These are phyloP conservation scores for Zygoascus sp. DNA, from an alignment of 1,139 yeast genomes.

Conservation along the genomic window DNA sequence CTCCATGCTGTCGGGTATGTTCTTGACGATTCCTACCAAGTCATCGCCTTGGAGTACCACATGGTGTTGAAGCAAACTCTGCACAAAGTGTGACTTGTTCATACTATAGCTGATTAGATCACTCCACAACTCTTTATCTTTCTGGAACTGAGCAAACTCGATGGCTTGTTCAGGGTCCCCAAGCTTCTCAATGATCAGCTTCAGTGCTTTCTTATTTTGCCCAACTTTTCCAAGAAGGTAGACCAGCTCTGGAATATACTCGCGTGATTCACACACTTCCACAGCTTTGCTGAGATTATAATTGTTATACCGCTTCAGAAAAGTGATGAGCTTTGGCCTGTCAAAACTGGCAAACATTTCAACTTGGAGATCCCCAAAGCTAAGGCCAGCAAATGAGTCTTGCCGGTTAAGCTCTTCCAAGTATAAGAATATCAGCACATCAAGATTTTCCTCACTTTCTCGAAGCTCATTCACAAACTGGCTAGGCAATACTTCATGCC, in stretches of 20 bases:
- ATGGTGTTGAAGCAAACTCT: constrained; percentile 58
- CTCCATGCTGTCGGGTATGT: constrained; percentile 57
- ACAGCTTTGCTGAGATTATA: constrained; percentile 73
- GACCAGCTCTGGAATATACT: constrained; percentile 65
- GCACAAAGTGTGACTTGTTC: constrained; percentile 67
- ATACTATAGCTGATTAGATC: constrained; percentile 67
- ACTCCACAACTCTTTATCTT: constrained; percentile 76
- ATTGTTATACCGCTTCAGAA: constrained; percentile 47
- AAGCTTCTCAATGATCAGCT: constrained; percentile 67
- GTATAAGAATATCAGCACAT: constrained; percentile 53
- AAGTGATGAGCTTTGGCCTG: constrained; percentile 49
- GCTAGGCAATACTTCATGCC: constrained; percentile 59
- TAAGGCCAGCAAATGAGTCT: constrained; percentile 52
- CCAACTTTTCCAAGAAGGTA: constrained; percentile 82
- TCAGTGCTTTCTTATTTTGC: constrained; percentile 68
- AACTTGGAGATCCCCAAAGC: constrained; percentile 64
- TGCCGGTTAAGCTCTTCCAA: constrained; percentile 50
- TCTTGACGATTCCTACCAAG: constrained; percentile 60
- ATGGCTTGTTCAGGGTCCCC: constrained; percentile 80
- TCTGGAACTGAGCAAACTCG: constrained; percentile 67
- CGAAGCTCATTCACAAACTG: constrained; percentile 46
- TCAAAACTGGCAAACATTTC: constrained; percentile 60
- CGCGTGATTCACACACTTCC: constrained; percentile 51
- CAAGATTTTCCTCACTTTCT: constrained; percentile 29
- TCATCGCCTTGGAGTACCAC: constrained; percentile 42